These are phyloP conservation scores for Monilinia aucupariae DNA, from an alignment of 2,329 filamentous ascomycete genomes.

Conservation along the genomic window DNA sequence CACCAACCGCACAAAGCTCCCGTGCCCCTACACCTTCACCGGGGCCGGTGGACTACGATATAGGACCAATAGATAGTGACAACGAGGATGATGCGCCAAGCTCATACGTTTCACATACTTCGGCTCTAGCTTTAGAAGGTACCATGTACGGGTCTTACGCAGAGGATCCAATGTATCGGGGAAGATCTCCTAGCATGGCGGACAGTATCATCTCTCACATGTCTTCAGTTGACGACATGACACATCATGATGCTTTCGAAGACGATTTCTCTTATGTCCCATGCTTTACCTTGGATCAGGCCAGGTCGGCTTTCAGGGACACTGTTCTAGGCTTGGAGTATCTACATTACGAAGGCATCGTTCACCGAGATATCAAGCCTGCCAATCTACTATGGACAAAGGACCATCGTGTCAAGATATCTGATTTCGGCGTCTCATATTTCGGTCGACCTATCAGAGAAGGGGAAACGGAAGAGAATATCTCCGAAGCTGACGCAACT, in stretches of 20 bases:
- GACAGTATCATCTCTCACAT: slow-evolving; percentile 70
- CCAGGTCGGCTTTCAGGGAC: slow-evolving; percentile 81
- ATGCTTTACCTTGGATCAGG: slow-evolving; percentile 79
- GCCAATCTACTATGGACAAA: slow-evolving; percentile 86
- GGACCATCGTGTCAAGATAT: slow-evolving; percentile 89
- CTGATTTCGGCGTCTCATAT: slow-evolving; percentile 97
- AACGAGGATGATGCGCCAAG: slow-evolving; percentile 51
- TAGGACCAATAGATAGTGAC: slow-evolving; percentile 39
- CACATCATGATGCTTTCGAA: slow-evolving; percentile 60
- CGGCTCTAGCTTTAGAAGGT: slow-evolving; percentile 59
- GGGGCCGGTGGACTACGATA: slow-evolving; percentile 36
- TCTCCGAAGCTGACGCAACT: slow-evolving; percentile 73
- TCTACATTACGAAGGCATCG: slow-evolving; percentile 79
- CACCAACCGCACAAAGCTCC: slow-evolving; percentile 31
- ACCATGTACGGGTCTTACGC: slow-evolving; percentile 70
- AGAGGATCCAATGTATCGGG: slow-evolving; percentile 53
- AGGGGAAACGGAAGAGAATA: slow-evolving; percentile 69
- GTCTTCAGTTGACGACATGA: slow-evolving; percentile 57
- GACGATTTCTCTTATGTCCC: slow-evolving; percentile 93
- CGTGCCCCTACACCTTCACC: slow-evolving; percentile 34
- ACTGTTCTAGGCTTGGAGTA: slow-evolving; percentile 92
- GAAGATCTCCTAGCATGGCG: slow-evolving; percentile 72
- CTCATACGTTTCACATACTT: slow-evolving; percentile 43
- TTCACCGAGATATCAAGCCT: slow-evolving; percentile 80
- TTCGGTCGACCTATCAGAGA: slow-evolving; percentile 84